These are phyloP conservation scores for Trypethelium eluteriae DNA, from an alignment of 495 filamentous ascomycete species.

Conservation along the genomic window DNA sequence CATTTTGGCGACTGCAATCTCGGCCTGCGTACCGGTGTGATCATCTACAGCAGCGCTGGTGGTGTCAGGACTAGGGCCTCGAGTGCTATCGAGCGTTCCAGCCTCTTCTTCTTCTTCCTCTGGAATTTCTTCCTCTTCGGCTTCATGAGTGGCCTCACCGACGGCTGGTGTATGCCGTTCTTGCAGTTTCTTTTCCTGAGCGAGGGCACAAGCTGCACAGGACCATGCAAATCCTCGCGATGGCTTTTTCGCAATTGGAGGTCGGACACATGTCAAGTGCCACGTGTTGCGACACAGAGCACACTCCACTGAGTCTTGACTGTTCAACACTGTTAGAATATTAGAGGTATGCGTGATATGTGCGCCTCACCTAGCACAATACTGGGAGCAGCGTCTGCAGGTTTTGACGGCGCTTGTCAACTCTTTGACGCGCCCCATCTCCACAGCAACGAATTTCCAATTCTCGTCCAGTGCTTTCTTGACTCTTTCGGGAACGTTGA, in stretches of 20 bases:
- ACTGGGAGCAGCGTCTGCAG: constrained; percentile 83
- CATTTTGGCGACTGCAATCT: constrained; percentile 80
- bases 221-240: constrained; percentile 98
- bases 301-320: constrained; percentile 92
- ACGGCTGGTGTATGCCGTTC: constrained; percentile 74
- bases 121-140: constrained; percentile 67
- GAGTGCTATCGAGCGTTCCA: constrained; percentile 30
- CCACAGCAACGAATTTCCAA: constrained; percentile 91
- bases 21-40: constrained; percentile 75
- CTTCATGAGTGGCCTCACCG: constrained; percentile 49
- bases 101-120: constrained; percentile 70
- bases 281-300: constrained; percentile 91
- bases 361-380: constrained; percentile 73
- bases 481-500: constrained; percentile 90
- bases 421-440: constrained; percentile 85
- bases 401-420: constrained; percentile 92
- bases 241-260: constrained; percentile 88
- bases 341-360: not conserved
- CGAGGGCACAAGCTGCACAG: constrained; percentile 89
- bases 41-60: constrained; percentile 42
- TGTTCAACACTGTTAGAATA: constrained; percentile 30
- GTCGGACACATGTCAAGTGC: constrained; percentile 96
- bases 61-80: constrained; percentile 41
- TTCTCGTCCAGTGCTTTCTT: constrained; percentile 91
- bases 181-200: constrained; percentile 86